Percentiles rank a stretch among this genome's conserved stretches.
These are phyloP conservation scores for Globisporangium heterothallicum DNA, from an alignment of 352 stramenopile species.

Conservation along the genomic window DNA sequence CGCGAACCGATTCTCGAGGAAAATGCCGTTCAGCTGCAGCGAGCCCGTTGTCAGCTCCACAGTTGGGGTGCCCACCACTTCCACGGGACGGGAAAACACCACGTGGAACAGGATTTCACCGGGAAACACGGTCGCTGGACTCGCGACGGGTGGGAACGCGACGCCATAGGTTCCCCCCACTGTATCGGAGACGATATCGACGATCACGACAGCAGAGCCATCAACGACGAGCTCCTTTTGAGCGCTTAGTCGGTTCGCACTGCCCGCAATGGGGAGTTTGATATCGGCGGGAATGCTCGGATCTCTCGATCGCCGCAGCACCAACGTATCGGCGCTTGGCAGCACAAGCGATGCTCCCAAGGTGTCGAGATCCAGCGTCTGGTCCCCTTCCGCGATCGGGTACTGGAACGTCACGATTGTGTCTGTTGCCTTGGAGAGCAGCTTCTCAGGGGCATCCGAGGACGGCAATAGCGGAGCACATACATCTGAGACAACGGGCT, in stretches of 20 bases:
- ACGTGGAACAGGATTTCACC: constrained; percentile 69
- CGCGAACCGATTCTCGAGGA: constrained; percentile 43
- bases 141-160: constrained; percentile 42
- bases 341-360: constrained; percentile 23
- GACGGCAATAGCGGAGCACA: constrained; percentile 48
- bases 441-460: constrained; percentile 22
- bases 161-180: constrained; percentile 53
- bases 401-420: constrained; percentile 60
- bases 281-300: constrained; percentile 30
- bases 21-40: constrained; percentile 31
- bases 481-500: constrained; percentile 36
- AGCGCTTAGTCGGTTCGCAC: constrained; percentile 19
- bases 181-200: constrained; percentile 42
- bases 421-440: constrained; percentile 35
- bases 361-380: constrained; percentile 23
- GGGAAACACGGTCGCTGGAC: constrained; percentile 38
- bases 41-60: constrained; percentile 59
- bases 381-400: constrained; percentile 27
- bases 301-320: constrained; percentile 27
- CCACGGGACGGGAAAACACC: constrained; percentile 51
- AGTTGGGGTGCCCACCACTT: constrained; percentile 34
- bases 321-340: constrained; percentile 8
- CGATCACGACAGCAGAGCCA: constrained; percentile 33
- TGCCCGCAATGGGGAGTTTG: constrained; percentile 22
- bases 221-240: constrained; percentile 41